These are phyloP conservation scores for Corylus americana DNA, from an alignment of 306 rosid species.

Conservation along the genomic window DNA sequence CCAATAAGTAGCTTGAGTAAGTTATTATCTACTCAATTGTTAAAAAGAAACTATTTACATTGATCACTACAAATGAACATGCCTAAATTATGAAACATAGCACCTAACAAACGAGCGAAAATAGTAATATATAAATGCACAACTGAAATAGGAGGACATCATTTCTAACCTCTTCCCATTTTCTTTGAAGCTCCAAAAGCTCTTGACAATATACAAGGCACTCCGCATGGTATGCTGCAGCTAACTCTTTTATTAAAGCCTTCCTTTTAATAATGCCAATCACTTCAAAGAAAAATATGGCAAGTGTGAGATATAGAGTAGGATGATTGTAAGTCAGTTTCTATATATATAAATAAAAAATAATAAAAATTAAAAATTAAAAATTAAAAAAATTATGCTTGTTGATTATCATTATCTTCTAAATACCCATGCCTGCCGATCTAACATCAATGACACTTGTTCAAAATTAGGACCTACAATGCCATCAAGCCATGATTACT, in stretches of 20 bases:
- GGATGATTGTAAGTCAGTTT: neutral
- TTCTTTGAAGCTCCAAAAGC: constrained; percentile 84
- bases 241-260: constrained; percentile 82
- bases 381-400: neutral
- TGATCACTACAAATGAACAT: neutral
- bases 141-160: neutral
- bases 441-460: neutral
- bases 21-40: neutral
- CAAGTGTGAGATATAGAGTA: constrained; percentile 9
- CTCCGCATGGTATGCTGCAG: constrained; percentile 79
- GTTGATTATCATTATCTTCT: neutral
- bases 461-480: neutral
- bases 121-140: neutral
- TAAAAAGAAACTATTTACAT: neutral
- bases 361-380: neutral
- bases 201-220: constrained; percentile 90
- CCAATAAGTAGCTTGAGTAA: neutral
- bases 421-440: neutral
- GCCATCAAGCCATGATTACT: neutral
- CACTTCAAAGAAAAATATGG: constrained; percentile 47
- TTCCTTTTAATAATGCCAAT: constrained; percentile 91
- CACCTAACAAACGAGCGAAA: neutral
- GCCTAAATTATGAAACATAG: neutral
- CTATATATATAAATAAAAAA: neutral
- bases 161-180: constrained; percentile 76